Evolutionary conservation across 176 grass and related monocot genomes (phyloP), one percentile per base, ranked within the genome.

Genomic region (Chrysopogon serrulatus): DNA sequence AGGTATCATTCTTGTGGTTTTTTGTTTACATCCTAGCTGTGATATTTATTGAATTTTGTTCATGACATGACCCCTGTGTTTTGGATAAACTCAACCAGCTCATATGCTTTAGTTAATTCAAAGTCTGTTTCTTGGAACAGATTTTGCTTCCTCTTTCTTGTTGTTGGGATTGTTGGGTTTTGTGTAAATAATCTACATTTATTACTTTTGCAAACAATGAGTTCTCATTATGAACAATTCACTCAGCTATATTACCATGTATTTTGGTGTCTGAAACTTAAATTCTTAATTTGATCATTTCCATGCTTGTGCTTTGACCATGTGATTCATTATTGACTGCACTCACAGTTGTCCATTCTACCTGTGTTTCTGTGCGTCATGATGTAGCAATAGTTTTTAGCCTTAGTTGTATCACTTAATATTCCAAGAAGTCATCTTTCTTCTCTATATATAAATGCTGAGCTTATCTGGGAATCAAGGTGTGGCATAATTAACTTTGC

Each of bases 1-100:
- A 99, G 90, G 97, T 99, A 86, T 48, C 61, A 54, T 79, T 84
- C n/a, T 49, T 57, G 59, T 51, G 19, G 42, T 24, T 24, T 82
- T 37, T 2, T 47, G n/a, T 62, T 74, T 5, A 37, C 53, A 76
- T 74, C 35, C 16, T 68, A 42, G 28, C 45, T 79, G 6, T 72
- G 34, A 39, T 68, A 80, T 72, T 59, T 32, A 31, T 59, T 27
- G 3, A 41, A 19, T 47, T 60, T 79, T 56, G 11, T 86, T 80
- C 18, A 36, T 60, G 12, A 75, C 17, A 17, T 45, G 41, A 26
- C 51, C 31, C 14, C 24, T 61, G 13, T 59, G 18, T 40, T 60
- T 42, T 15, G 19, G 19, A 71, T 56, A 23, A 26, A 57, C 73
- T 83, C 57, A 72, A 57, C 24, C 18, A 10, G 15, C 51, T 71